A percentile compares a stretch with the other conserved stretches of the same genome.
Evolutionary conservation across 768 basidiomycete genomes (phyloP).

Genomic region (Suillus subluteus): DNA sequence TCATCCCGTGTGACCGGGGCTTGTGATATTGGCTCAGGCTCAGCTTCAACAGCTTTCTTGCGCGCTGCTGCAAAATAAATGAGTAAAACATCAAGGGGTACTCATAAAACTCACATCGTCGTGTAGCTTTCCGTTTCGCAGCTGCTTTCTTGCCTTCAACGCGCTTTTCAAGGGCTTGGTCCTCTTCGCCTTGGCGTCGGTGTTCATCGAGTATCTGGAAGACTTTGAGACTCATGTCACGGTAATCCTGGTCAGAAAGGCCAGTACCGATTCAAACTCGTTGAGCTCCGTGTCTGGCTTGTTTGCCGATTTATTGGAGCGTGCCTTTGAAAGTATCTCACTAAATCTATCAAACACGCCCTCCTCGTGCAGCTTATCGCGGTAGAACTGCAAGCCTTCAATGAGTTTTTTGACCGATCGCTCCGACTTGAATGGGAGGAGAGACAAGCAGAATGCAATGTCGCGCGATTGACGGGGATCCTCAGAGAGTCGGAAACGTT

Average conservation of each 20-base stretch:
- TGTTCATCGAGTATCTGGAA: slow-evolving; percentile 82
- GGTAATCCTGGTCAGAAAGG: background rate
- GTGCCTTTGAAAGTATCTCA: slow-evolving; percentile 92
- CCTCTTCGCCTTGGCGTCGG: slow-evolving; percentile 85
- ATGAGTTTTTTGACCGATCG: slow-evolving; percentile 95
- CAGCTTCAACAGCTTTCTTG: slow-evolving; percentile 30
- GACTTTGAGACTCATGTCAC: background rate
- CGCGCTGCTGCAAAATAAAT: slow-evolving; percentile 27
- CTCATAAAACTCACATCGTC: slow-evolving; percentile 40
- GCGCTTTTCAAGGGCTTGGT: slow-evolving; percentile 86
- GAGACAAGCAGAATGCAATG: slow-evolving; percentile 92
- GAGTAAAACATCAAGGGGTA: background rate
- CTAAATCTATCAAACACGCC: slow-evolving; percentile 79
- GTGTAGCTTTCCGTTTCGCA: slow-evolving; percentile 72
- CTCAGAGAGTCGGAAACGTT: slow-evolving; percentile 87
- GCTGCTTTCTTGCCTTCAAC: slow-evolving; percentile 82
- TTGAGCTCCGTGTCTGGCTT: slow-evolving; percentile 93
- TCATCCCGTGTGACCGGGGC: slow-evolving; percentile 20
- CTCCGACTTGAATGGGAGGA: slow-evolving; percentile 97
- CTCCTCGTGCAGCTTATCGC: slow-evolving; percentile 93
- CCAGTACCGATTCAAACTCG: slow-evolving; percentile 87
- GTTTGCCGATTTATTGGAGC: slow-evolving; percentile 88
- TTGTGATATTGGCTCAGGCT: slow-evolving; percentile 20
- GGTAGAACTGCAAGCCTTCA: slow-evolving; percentile 89
- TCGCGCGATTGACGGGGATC: slow-evolving; percentile 97